Conservation (phyloP, 306 rosid species). For the Mucuna pruriens region DNA sequence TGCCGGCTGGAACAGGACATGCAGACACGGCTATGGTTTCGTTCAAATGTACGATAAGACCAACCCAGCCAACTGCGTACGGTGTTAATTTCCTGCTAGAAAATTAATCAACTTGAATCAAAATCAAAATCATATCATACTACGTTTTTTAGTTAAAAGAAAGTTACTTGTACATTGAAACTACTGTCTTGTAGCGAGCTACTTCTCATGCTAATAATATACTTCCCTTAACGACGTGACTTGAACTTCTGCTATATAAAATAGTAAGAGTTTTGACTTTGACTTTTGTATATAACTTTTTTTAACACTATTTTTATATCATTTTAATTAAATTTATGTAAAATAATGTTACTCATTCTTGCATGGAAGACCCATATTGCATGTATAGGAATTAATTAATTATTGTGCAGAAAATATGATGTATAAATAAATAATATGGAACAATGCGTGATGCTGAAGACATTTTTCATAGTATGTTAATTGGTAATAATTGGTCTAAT, state of each 20-base stretch:
- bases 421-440: too few species aligned
- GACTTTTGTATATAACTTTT: neutral
- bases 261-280: neutral
- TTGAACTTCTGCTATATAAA: neutral
- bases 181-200: neutral
- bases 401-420: too few species aligned
- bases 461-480: too few species aligned
- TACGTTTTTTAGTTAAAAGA: neutral
- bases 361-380: too few species aligned
- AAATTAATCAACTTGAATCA: neutral
- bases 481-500: too few species aligned
- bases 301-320: neutral
- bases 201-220: neutral
- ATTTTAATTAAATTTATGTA: too few species aligned
- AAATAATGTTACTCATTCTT: too few species aligned
- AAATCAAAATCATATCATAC: neutral
- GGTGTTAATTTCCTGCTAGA: neutral
- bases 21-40: neutral
- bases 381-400: too few species aligned
- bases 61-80: neutral
- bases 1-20: slow-evolving; percentile 19
- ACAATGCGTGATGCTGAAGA: too few species aligned
- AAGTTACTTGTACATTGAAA: neutral
- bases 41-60: neutral
- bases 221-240: neutral